A percentile compares a stretch with the other conserved stretches of the same genome.
phyloP scores from a whole-genome alignment of 208 protist genomes.

The Wallacemonas sp. region DNA sequence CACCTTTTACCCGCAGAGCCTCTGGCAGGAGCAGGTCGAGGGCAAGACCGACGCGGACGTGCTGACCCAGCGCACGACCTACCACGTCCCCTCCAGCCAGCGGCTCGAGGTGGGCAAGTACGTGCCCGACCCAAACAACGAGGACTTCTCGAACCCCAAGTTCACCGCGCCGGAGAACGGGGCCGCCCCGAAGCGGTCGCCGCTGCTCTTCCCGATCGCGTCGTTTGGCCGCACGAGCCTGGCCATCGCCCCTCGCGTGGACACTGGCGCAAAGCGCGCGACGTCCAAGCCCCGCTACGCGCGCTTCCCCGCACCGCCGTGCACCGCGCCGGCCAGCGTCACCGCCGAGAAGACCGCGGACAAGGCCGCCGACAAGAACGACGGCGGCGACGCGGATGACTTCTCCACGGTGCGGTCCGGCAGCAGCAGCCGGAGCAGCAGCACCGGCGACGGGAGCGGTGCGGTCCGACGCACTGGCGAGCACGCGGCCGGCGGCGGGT shows the following conservation, averaged over 20 bases:
- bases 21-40: conserved; percentile 53
- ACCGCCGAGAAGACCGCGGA: neutral
- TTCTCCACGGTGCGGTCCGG: conserved; percentile 6
- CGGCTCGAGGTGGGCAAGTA: conserved; percentile 73
- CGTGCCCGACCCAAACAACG: conserved; percentile 64
- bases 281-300: conserved; percentile 1
- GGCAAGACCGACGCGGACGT: conserved; percentile 54
- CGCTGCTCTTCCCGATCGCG: conserved; percentile 13
- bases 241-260: neutral
- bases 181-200: neutral
- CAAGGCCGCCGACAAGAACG: neutral
- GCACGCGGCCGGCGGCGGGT: neutral
- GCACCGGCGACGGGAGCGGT: too few relatives aligned
- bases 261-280: neutral
- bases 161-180: conserved; percentile 33
- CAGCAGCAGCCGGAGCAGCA: neutral
- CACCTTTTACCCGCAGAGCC: conserved; percentile 71
- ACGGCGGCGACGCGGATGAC: neutral
- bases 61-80: conserved; percentile 51
- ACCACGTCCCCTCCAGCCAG: conserved; percentile 39
- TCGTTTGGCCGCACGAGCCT: conserved; percentile 6
- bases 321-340: neutral
- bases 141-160: conserved; percentile 82
- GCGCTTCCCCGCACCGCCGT: conserved; percentile 4
- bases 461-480: too few relatives aligned